Conservation (phyloP, 306 rosid species). For the Rosa lucieae region DNA sequence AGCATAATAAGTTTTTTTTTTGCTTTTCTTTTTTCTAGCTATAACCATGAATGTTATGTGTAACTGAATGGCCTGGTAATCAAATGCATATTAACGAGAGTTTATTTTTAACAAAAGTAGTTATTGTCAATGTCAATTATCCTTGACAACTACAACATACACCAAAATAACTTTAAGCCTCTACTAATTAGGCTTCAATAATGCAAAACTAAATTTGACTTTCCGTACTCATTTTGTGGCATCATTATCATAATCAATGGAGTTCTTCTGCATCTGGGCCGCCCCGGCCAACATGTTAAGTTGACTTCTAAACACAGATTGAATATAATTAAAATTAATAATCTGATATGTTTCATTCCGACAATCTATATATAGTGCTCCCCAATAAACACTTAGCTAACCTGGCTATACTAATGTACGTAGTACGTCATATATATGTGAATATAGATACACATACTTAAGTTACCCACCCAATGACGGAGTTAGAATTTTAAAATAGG, state of each 20-base stretch:
- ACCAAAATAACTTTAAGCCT: neutral
- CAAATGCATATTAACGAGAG: neutral
- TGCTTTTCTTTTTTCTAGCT: no score
- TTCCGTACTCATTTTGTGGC: neutral
- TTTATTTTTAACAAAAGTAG: neutral
- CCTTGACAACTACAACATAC: neutral
- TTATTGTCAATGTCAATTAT: neutral
- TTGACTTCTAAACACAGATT: neutral
- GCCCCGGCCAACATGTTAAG: neutral
- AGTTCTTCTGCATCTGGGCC: neutral
- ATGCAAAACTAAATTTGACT: neutral
- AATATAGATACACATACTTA: no score
- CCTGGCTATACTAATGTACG: neutral
- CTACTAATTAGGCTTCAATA: neutral
- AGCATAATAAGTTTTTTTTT: no score
- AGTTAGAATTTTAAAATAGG: no score
- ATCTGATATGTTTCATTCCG: neutral
- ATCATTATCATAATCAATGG: neutral
- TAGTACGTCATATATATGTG: neutral
- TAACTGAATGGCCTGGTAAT: neutral
- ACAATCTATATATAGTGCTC: neutral
- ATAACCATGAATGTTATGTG: no score
- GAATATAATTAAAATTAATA: neutral
- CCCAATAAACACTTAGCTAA: neutral
- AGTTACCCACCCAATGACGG: no score